Evolutionary conservation across 768 basidiomycete genomes (phyloP).

Genomic region (Psilocybe azurescens): DNA sequence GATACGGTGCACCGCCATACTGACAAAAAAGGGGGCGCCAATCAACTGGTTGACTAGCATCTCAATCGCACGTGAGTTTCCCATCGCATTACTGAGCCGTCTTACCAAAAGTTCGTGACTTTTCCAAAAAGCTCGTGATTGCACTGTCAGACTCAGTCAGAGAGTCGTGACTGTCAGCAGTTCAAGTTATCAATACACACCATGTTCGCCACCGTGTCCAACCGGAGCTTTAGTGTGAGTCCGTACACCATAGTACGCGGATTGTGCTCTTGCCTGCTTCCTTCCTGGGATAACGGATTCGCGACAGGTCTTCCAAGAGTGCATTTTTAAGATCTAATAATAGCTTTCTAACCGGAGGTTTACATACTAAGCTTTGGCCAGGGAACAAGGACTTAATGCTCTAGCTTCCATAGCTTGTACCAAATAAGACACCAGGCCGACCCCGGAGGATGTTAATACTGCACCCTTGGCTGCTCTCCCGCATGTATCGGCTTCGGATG

Average conservation of each 20-base stretch:
- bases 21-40: not conserved
- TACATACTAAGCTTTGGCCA: not conserved
- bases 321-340: not conserved
- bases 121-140: not conserved
- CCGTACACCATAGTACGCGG: not conserved
- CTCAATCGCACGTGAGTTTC: not conserved
- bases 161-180: not conserved
- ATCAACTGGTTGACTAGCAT: not conserved
- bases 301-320: not conserved
- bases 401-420: not conserved
- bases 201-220: not conserved
- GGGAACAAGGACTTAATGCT: not conserved
- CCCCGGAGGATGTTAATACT: not conserved
- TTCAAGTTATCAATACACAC: not conserved
- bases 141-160: not conserved
- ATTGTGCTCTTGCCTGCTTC: not conserved
- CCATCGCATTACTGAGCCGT: not conserved
- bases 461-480: not conserved
- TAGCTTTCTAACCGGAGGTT: not conserved
- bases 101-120: not conserved
- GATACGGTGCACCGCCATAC: not conserved
- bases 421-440: not conserved
- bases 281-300: not conserved
- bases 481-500: not conserved
- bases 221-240: not conserved